Percentiles rank a stretch among this genome's conserved stretches.
These are phyloP conservation scores for Potentilla sterilis DNA, from an alignment of 306 rosid species.

Conservation along the genomic window DNA sequence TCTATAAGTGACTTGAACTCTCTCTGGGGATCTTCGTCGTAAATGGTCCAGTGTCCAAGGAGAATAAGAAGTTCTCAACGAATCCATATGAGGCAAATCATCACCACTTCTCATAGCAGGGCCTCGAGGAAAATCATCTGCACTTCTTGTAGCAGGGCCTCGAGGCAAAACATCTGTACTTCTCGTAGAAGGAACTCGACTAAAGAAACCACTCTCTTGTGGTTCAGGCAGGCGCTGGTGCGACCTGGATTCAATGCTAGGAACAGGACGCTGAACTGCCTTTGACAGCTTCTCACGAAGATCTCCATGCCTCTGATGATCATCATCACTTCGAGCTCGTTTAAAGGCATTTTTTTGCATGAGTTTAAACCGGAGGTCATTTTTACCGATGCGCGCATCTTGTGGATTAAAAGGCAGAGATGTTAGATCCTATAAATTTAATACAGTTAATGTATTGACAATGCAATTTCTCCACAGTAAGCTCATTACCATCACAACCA, in stretches of 20 bases:
- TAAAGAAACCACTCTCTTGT: slow-evolving; percentile 40
- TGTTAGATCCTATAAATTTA: slow-evolving; percentile 23
- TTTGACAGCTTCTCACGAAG: slow-evolving; percentile 88
- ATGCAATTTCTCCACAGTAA: slow-evolving; percentile 27
- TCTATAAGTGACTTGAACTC: slow-evolving; percentile 35
- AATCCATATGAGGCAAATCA: slow-evolving; percentile 58
- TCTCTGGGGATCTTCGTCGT: slow-evolving; percentile 56
- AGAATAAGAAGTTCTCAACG: slow-evolving; percentile 65
- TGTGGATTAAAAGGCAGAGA: slow-evolving; percentile 18
- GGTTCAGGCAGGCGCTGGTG: slow-evolving; percentile 40
- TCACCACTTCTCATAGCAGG: slow-evolving; percentile 62
- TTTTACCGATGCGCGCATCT: slow-evolving; percentile 54
- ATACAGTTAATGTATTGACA: slow-evolving; percentile 25
- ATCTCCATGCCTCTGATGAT: slow-evolving; percentile 50
- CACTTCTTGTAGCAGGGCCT: slow-evolving; percentile 56
- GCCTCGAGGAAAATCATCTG: slow-evolving; percentile 42
- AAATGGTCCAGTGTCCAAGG: slow-evolving; percentile 73
- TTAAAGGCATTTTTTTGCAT: slow-evolving; percentile 61
- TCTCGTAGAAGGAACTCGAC: slow-evolving; percentile 52
- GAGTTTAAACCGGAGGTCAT: slow-evolving; percentile 86
- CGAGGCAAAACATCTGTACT: slow-evolving; percentile 48
- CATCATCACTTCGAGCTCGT: slow-evolving; percentile 38
- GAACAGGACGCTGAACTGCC: slow-evolving; percentile 31
- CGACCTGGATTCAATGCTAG: slow-evolving; percentile 33
- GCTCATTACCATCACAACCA: slow-evolving; percentile 57